Percentiles rank a stretch among this genome's conserved stretches.
These are phyloP conservation scores for Neurospora sublineolata DNA, from an alignment of 495 filamentous ascomycete species.

Conservation along the genomic window DNA sequence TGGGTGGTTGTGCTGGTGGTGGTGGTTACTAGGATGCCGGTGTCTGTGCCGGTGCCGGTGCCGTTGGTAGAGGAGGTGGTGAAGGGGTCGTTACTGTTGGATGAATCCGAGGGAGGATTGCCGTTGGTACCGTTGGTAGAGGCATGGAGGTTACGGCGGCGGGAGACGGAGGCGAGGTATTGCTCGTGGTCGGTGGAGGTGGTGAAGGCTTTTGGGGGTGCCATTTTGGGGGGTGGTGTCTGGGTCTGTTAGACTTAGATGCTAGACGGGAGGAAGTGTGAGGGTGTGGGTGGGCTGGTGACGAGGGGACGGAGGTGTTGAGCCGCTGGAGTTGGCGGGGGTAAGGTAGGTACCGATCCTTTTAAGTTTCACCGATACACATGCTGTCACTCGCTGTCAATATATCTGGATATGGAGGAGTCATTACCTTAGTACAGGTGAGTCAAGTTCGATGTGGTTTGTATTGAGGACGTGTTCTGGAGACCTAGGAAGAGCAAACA, in stretches of 20 bases:
- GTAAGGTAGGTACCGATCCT: not conserved
- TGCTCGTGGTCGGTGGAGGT: not conserved
- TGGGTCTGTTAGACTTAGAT: too few relatives aligned
- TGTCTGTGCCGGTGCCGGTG: not conserved
- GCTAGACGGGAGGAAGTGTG: too few relatives aligned
- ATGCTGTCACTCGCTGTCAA: not conserved
- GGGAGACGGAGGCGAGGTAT: not conserved
- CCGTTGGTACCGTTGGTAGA: not conserved
- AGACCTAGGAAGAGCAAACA: not conserved
- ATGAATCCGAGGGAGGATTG: not conserved
- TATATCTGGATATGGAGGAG: not conserved
- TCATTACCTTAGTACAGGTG: not conserved
- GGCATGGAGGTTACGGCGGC: not conserved
- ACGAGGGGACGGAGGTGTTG: not conserved
- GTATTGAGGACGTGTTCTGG: fast-evolving
- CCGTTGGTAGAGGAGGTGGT: not conserved
- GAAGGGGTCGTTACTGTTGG: not conserved
- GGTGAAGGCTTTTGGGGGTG: not conserved
- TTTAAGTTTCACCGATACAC: not conserved
- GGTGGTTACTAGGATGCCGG: too few relatives aligned
- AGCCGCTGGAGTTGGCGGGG: not conserved
- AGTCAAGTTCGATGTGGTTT: not conserved
- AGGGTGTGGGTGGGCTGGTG: not conserved
- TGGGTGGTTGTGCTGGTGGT: not conserved
- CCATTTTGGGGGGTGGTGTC: not conserved